phyloP scores from a whole-genome alignment of 768 basidiomycete species.

The Lanmaoa rubissima region DNA sequence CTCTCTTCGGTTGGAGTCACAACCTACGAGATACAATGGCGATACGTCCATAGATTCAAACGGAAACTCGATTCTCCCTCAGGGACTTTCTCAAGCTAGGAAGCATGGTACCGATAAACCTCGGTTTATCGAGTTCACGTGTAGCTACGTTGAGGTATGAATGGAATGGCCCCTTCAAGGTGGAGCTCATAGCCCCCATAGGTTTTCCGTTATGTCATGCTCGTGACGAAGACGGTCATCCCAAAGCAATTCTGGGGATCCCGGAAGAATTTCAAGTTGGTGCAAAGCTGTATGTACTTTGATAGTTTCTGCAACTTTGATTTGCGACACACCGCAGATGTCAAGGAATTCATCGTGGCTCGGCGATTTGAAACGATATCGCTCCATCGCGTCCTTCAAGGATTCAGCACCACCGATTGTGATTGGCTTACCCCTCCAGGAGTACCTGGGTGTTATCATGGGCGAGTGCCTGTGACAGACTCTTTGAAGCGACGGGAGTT shows the following conservation, averaged over 20 bases:
- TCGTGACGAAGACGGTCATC: constrained; percentile 66
- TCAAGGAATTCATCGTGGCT: constrained; percentile 68
- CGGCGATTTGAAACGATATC: constrained; percentile 81
- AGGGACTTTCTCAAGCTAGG: constrained; percentile 48
- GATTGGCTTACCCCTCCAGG: constrained; percentile 69
- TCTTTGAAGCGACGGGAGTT: constrained; percentile 75
- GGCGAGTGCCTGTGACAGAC: constrained; percentile 62
- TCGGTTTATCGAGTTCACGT: constrained; percentile 76
- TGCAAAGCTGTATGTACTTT: constrained; percentile 51
- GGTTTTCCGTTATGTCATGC: constrained; percentile 68
- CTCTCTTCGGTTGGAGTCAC: constrained; percentile 54
- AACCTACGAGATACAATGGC: constrained; percentile 37
- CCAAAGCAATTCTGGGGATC: constrained; percentile 82
- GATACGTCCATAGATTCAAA: constrained; percentile 55
- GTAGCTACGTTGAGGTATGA: constrained; percentile 59
- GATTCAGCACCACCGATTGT: constrained; percentile 70
- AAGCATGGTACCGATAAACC: constrained; percentile 56
- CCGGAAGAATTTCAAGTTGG: constrained; percentile 54
- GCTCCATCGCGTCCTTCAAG: constrained; percentile 75
- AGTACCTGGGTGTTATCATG: constrained; percentile 35
- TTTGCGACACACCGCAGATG: constrained; percentile 43
- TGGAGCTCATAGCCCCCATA: constrained; percentile 26
- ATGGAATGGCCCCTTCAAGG: not conserved
- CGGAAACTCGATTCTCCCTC: constrained; percentile 44
- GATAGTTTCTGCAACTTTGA: not conserved